Conservation (phyloP, 2,329 filamentous ascomycete genomes). For the Ophiostoma himal-ulmi region DNA sequence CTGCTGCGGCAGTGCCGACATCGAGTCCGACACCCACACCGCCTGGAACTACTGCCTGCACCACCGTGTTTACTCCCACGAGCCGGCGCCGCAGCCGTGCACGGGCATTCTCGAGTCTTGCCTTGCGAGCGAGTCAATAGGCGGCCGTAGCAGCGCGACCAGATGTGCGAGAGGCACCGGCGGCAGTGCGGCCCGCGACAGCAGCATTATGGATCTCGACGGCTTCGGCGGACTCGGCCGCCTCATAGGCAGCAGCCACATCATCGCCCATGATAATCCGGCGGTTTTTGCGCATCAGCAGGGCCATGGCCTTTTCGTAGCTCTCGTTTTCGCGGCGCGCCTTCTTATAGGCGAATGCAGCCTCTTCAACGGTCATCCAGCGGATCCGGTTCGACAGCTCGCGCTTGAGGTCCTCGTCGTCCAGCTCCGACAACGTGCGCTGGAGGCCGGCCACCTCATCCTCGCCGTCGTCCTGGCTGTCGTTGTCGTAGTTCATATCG, state of each 20-base stretch:
- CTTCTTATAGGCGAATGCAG: slow-evolving; percentile 49
- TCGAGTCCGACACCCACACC: not conserved
- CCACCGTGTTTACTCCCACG: not conserved
- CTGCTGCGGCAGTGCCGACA: not conserved
- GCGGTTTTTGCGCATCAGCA: slow-evolving; percentile 55
- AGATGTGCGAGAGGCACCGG: slow-evolving; percentile 4
- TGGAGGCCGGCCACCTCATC: not conserved
- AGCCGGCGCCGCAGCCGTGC: slow-evolving; percentile 1
- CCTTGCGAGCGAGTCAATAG: slow-evolving; percentile 20
- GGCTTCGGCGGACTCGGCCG: not conserved
- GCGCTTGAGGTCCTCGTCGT: slow-evolving; percentile 29
- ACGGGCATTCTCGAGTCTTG: slow-evolving; percentile 11
- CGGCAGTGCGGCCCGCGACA: not conserved
- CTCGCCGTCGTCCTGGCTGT: not conserved
- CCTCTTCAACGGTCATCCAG: slow-evolving; percentile 55
- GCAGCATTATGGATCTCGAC: not conserved
- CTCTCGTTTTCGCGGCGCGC: slow-evolving; percentile 56
- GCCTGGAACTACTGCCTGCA: not conserved
- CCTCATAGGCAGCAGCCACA: slow-evolving; percentile 10
- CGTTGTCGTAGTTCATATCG: not conserved
- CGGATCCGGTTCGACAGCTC: slow-evolving; percentile 19
- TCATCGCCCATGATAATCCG: slow-evolving; percentile 33
- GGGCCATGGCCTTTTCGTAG: slow-evolving; percentile 56
- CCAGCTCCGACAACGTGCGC: slow-evolving; percentile 5
- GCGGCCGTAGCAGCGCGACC: slow-evolving; percentile 6